Evolutionary conservation across 768 basidiomycete genomes (phyloP), one percentile per base, ranked within the genome.

Genomic region (Mycena latifolia): DNA sequence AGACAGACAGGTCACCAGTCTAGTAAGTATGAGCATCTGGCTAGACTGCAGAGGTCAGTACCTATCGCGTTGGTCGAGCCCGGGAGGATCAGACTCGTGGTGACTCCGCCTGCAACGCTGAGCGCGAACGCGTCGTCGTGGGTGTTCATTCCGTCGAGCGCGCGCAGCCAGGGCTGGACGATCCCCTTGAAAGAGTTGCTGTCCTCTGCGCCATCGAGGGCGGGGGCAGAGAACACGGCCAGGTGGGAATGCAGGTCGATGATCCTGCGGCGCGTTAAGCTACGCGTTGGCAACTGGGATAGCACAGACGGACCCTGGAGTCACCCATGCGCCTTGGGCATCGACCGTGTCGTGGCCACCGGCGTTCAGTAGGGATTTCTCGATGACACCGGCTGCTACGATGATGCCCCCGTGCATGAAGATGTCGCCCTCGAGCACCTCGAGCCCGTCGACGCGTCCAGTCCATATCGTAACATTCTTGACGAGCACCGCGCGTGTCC

Each of bases 61-160:
- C 86, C 86, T 58, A 90, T 88, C 6, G 87, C 86, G 70, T 89
- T 82, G 3, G 86, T 89, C 46, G 87, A 89, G 0, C 92, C 93
- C 18, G 93, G 93, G 8, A 94, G 81, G 15, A 94, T 81, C 57
- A 92, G 82, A 15, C 88, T 83, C 0, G 90, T 92, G 4, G 92
- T 93, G n/a, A 94, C 82, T n/a, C 93, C 93, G 12, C 93, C 92
- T 0, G 92, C 81, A 57, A 91, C 84, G 37, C 89, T 85, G 1
- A 91, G 81, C n/a, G 74, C 75, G 76, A 89, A 92, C 0, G 90
- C 85, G 3, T 87, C 85, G 73, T 94, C 92, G 69, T 91, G 92
- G 0, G 91, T 92, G 72, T 94, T 93, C 56, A 94, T 78, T 3
- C 86, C 90, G 67, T 95, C 92, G 12, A 93, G 75, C 41, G 87